phyloP scores from a whole-genome alignment of 345 rosid species.

The Mallotus nudiflorus region DNA sequence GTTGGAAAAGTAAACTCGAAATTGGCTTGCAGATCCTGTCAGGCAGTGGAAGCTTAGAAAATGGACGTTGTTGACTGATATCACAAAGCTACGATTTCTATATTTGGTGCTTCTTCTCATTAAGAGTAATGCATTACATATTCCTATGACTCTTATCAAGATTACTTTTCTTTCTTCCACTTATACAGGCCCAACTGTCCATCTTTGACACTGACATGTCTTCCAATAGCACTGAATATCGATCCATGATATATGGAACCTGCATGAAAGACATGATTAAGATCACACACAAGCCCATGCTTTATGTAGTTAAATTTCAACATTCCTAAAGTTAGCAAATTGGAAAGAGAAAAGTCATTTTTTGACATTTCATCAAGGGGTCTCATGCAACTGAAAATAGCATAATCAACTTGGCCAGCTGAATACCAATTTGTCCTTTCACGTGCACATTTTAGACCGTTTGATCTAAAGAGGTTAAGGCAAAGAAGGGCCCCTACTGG shows the following conservation, averaged over 20 bases:
- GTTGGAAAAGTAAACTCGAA: not conserved
- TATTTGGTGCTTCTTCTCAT: not conserved
- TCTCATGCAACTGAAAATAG: not conserved
- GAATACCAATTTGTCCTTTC: not conserved
- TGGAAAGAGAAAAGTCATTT: not conserved
- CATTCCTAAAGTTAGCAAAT: not conserved
- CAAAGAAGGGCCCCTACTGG: not conserved
- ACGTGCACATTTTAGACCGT: not conserved
- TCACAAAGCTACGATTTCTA: too few relatives aligned
- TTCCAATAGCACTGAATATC: conserved; percentile 59
- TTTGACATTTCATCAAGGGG: not conserved
- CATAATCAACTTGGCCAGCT: not conserved
- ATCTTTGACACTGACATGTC: conserved; percentile 50
- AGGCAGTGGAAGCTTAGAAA: not conserved
- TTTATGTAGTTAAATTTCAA: not conserved
- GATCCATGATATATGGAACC: conserved; percentile 51
- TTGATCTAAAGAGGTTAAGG: not conserved
- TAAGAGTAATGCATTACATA: not conserved
- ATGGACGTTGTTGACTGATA: not conserved
- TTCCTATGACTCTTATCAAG: conserved; percentile 1
- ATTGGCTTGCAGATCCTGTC: not conserved
- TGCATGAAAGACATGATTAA: conserved; percentile 31
- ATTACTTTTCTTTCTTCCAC: conserved; percentile 52
- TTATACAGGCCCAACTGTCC: conserved; percentile 67
- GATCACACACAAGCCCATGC: not conserved